Evolutionary conservation across 352 stramenopile species (phyloP).

Genomic region (Phytophthora tubulina): DNA sequence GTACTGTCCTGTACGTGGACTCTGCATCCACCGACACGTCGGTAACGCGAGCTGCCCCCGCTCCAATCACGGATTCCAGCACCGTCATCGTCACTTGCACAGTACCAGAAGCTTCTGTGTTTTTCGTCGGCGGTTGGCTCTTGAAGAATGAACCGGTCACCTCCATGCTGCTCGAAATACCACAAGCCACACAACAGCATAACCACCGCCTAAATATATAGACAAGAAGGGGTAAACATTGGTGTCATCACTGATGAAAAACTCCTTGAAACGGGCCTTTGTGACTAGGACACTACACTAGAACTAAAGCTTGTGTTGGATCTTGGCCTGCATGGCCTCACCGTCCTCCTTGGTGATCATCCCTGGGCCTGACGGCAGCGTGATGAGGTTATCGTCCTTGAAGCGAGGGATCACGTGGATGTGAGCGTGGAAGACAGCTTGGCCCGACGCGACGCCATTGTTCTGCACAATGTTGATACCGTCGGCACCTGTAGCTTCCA

Average conservation of each 20-base stretch:
- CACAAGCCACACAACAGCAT: constrained; percentile 11
- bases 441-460: constrained; percentile 70
- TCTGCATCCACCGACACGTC: constrained; percentile 44
- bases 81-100: constrained; percentile 30
- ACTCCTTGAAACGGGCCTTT: neutral
- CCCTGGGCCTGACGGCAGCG: constrained; percentile 53
- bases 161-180: constrained; percentile 27
- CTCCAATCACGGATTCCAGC: constrained; percentile 28
- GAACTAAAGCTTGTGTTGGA: constrained; percentile 74
- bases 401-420: constrained; percentile 87
- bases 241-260: too few species aligned
- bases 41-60: constrained; percentile 27
- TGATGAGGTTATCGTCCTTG: constrained; percentile 63
- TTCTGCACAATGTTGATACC: constrained; percentile 89
- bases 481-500: constrained; percentile 71
- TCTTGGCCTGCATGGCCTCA: constrained; percentile 70
- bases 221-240: constrained; percentile 12
- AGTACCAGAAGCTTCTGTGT: constrained; percentile 3
- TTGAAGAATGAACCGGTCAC: constrained; percentile 33
- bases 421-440: constrained; percentile 84
- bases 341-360: constrained; percentile 81
- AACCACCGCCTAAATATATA: constrained; percentile 44
- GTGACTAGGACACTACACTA: neutral
- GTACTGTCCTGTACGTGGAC: constrained; percentile 33
- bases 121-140: constrained; percentile 27